Base-by-base conservation (phyloP, 2,329 filamentous ascomycete genomes). In the Periconia macrospinosa region DNA sequence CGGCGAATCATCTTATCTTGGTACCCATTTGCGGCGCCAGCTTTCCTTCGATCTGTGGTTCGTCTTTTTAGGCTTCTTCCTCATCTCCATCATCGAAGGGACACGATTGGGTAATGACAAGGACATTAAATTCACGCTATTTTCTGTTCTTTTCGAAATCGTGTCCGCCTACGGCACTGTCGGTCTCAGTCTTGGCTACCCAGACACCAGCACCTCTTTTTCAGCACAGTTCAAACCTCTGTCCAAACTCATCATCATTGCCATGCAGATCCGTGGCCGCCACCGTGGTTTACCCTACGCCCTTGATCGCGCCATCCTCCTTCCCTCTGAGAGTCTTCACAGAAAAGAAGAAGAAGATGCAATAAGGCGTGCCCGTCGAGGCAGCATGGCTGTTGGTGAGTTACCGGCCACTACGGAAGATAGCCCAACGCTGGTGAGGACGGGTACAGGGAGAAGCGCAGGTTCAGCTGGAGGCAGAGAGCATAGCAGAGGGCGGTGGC, bases 11-110 rank as follows among this genome's bases (percentile, higher is more conserved):
- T 93, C 88, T 56, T 97, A 97, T 64, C 88, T 99, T 48, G 90
- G 91, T 2, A 87, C 90, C 48, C 94, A 99, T 84, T 82, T 99
- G 71, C 89, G 94, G 37, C 86, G 90, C 45, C 94, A 99, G 74
- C 83, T 99, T 35, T 96, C 92, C 50, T 99, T 99, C 77, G 94
- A 99, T 75, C 75, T 99, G 74, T 99, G 94, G 94, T 99, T 92
- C 67, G 89, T 99, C 53, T 96, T 96, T 69, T 73, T 97, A 19
- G 94, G 94, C 1, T 86, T 96, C 63, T 99, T 99, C 76, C 84
- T 97, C 70, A 89, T 99, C 66, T 83, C 89, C 56, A 96, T 99
- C 64, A 86, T 90, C 30, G 95, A 99, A 76, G 93, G 92, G 3
- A 53, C 66, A 8, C 85, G 86, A 15, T 79, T 99, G 13, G 79